Evolutionary conservation across 2,329 filamentous ascomycete species (phyloP).

Genomic region (Aureobasidium sp.): DNA sequence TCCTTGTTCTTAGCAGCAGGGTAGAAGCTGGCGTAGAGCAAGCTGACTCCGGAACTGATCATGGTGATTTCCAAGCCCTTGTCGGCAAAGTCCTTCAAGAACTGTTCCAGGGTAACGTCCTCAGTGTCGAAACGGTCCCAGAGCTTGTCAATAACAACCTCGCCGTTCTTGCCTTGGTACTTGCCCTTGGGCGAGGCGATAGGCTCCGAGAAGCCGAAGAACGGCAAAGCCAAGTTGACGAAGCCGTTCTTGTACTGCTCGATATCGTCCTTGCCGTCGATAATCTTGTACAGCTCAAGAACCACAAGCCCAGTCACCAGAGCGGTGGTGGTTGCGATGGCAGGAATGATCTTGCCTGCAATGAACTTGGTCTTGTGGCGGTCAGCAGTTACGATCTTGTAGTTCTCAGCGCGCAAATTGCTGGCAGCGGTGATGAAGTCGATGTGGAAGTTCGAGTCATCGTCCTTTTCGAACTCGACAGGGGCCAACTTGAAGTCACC

Average conservation of each 20-base stretch:
- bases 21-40: conserved; percentile 93
- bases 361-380: conserved; percentile 99
- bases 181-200: conserved; percentile 88
- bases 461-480: conserved; percentile 98
- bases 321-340: conserved; percentile 94
- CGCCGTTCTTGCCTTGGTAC: conserved; percentile 70
- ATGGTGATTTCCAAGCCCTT: conserved; percentile 78
- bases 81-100: conserved; percentile 72
- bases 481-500: conserved; percentile 82
- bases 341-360: conserved; percentile 97
- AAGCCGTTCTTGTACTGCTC: conserved; percentile 99
- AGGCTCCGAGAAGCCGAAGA: conserved; percentile 97
- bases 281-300: conserved; percentile 89
- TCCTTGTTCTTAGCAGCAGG: conserved; percentile 75
- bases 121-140: conserved; percentile 95
- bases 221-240: conserved; percentile 88
- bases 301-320: conserved; percentile 89
- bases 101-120: conserved; percentile 75
- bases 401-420: conserved; percentile 94
- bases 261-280: conserved; percentile 92
- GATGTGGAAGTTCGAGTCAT: conserved; percentile 96
- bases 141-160: conserved; percentile 83
- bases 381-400: conserved; percentile 89
- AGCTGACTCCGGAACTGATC: conserved; percentile 93
- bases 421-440: conserved; percentile 98